Base-by-base conservation (phyloP, 1,139 yeast genomes). In the Kurtzmaniella quercitrusa region DNA sequence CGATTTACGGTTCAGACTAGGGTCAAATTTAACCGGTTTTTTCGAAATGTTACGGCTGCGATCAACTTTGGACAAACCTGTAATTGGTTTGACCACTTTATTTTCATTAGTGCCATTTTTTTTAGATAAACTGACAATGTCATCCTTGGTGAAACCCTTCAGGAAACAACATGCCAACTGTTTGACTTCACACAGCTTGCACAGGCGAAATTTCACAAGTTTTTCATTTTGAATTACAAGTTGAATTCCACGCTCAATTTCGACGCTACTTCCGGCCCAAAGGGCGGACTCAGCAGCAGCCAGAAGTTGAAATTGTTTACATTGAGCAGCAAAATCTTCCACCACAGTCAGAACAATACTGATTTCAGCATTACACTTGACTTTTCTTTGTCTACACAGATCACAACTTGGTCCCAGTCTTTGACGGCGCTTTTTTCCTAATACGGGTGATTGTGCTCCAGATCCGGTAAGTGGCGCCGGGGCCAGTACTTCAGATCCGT, bases 371-470 rank as follows among this genome's bases (percentile, higher is more conserved):
- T 84, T 82, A 61, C 93, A 84, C 60, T 82, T 84, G 46, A 83
- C 85, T 60, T 84, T 84, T 47, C 88, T 72, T n/a, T 76, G 58
- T 42, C 89, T 68, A 58, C 93, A 84, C 36, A 77, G 66, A 57
- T 84, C 91, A 61, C 93, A 84, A 39, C 86, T 79, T 8, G 91
- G 91, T 0, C 93, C 91, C 18, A 78, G 68, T 47, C 93, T 65
- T 60, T 84, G 91, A 50, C 85, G 61, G 60, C 74, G 72, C 48
- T 65, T 72, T 15, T 43, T 40, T 23, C 33, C 32, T 21, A 19
- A 16, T 8, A 11, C 20, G 42, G 39, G 17, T n/a, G 36, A 45
- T 22, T 18, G 32, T 30, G 18, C 5, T 37, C 16, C 9, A 28
- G 21, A 19, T 18, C 15, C n/a, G 17, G 19, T 26, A 11, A 19